Evolutionary conservation across 2,329 filamentous ascomycete genomes (phyloP).

Genomic region (Aureobasidium sp.): DNA sequence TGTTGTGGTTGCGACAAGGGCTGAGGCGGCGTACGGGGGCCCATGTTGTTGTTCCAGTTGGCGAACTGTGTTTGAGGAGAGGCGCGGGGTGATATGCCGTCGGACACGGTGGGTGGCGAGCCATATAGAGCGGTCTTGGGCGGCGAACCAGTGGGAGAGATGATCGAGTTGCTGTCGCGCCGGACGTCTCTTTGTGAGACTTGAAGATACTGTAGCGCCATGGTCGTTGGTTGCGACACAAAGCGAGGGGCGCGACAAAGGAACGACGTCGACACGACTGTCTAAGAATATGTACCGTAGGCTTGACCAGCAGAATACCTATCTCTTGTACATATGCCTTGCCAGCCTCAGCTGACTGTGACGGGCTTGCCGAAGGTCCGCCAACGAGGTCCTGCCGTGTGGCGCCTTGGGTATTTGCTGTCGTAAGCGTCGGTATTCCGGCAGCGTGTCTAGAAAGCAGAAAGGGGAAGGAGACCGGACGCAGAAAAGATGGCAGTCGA

Average conservation of each 20-base stretch:
- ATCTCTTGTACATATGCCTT: background rate
- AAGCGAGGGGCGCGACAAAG: slow-evolving; percentile 1
- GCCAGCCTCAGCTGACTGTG: slow-evolving; percentile 5
- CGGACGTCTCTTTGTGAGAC: slow-evolving; percentile 11
- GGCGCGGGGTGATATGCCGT: background rate
- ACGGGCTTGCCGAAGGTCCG: background rate
- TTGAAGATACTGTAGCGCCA: slow-evolving; percentile 2
- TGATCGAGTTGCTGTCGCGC: slow-evolving; percentile 6
- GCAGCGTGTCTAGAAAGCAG: background rate
- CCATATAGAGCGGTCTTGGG: background rate
- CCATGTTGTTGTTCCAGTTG: slow-evolving; percentile 13
- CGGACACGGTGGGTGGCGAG: slow-evolving; percentile 5
- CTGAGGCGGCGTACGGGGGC: background rate
- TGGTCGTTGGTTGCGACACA: background rate
- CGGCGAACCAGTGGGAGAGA: background rate
- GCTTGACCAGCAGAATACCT: background rate
- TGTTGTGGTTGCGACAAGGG: slow-evolving; percentile 20
- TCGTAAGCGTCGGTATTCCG: background rate
- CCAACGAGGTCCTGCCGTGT: slow-evolving; percentile 10
- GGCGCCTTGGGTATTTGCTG: background rate
- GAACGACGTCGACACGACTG: background rate
- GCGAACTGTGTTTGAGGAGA: slow-evolving; percentile 12
- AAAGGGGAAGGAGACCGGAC: background rate
- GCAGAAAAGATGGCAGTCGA: background rate
- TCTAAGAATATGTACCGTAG: background rate